A percentile compares a stretch with the other conserved stretches of the same genome.
Conservation (phyloP, 2,329 filamentous ascomycete species). For the Verticillium longisporum region DNA sequence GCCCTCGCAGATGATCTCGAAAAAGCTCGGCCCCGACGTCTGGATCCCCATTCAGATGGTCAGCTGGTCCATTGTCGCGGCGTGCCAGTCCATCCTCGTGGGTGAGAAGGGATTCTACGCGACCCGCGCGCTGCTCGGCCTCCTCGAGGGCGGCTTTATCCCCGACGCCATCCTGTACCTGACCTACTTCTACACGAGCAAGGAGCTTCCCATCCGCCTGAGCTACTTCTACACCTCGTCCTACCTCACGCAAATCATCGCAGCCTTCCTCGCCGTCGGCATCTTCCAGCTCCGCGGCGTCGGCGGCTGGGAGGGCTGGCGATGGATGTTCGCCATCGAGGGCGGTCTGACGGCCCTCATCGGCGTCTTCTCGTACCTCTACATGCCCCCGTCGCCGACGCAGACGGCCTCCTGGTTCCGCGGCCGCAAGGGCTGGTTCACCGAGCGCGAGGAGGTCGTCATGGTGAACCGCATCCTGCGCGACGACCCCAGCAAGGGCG, state of each 20-base stretch:
- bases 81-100: constrained; percentile 23
- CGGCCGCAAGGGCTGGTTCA: constrained; percentile 50
- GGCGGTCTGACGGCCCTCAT: constrained; percentile 27
- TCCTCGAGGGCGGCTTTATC: constrained; percentile 55
- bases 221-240: constrained; percentile 62
- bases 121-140: constrained; percentile 29
- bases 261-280: constrained; percentile 46
- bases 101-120: constrained; percentile 21
- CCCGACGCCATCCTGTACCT: constrained; percentile 32
- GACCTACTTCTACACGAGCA: constrained; percentile 63
- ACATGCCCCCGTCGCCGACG: constrained; percentile 48
- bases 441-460: constrained; percentile 53
- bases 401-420: constrained; percentile 50
- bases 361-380: constrained; percentile 31
- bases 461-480: constrained; percentile 49
- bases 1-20: constrained; percentile 44
- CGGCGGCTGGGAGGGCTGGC: constrained; percentile 46
- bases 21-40: constrained; percentile 39
- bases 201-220: constrained; percentile 57
- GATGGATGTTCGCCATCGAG: constrained; percentile 39
- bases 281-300: constrained; percentile 43
- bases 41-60: constrained; percentile 42
- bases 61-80: constrained; percentile 24
- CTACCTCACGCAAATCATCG: constrained; percentile 39
- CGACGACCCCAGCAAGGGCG: constrained; percentile 24